Conservation (phyloP, 805 yeast genomes). For the Metschnikowia bowlesiae region DNA sequence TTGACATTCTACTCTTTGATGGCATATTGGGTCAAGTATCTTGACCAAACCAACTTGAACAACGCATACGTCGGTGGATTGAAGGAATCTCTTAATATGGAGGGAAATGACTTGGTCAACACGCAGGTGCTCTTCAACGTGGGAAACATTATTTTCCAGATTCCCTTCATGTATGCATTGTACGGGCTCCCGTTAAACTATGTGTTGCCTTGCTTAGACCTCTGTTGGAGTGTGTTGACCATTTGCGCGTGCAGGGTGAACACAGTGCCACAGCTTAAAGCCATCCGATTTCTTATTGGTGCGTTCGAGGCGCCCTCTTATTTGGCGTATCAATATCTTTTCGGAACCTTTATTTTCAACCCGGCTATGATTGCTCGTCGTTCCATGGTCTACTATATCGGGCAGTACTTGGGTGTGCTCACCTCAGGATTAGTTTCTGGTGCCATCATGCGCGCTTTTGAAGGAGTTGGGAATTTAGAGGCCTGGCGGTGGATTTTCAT, state of each 20-base stretch:
- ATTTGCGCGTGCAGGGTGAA: constrained; percentile 18
- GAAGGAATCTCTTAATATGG: constrained; percentile 21
- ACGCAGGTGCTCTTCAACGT: constrained; percentile 24
- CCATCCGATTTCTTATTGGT: constrained; percentile 24
- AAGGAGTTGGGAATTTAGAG: constrained; percentile 12
- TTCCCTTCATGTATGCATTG: constrained; percentile 23
- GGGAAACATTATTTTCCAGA: constrained; percentile 23
- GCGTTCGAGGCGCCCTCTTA: constrained; percentile 25
- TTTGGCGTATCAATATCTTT: constrained; percentile 24
- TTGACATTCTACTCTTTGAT: constrained; percentile 24
- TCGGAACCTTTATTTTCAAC: constrained; percentile 23
- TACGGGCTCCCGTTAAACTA: constrained; percentile 22
- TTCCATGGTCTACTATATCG: constrained; percentile 24
- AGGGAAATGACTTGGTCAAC: constrained; percentile 26
- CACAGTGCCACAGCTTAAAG: constrained; percentile 20
- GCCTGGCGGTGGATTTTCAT: constrained; percentile 19
- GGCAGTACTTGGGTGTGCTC: constrained; percentile 28
- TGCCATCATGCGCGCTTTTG: constrained; percentile 14
- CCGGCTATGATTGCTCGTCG: constrained; percentile 23
- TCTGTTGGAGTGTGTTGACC: constrained; percentile 23
- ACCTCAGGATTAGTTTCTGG: constrained; percentile 27
- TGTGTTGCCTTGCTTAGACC: constrained; percentile 18
- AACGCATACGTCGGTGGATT: constrained; percentile 27
- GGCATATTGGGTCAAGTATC: constrained; percentile 31
- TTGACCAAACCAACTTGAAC: constrained; percentile 22